Evolutionary conservation across 768 basidiomycete species (phyloP).

Genomic region (Gymnopilus junonius): DNA sequence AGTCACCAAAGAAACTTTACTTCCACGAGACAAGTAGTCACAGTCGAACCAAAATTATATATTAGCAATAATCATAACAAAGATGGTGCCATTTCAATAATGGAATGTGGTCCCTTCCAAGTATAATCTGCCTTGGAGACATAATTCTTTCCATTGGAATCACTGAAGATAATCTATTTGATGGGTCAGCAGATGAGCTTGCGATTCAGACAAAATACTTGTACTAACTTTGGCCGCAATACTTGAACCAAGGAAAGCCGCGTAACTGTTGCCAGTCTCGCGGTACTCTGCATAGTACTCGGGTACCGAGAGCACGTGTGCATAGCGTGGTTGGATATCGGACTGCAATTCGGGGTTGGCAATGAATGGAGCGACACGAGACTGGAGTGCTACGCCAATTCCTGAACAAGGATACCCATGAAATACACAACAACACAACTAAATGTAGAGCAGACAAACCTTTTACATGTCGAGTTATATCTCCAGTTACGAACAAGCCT

Average conservation of each 20-base stretch:
- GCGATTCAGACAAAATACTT: not conserved
- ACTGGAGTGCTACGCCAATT: conserved; percentile 70
- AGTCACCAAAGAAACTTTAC: too few species aligned
- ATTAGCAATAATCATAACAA: conserved; percentile 50
- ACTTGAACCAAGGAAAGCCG: conserved; percentile 80
- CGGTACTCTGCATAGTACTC: conserved; percentile 93
- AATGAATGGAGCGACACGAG: conserved; percentile 68
- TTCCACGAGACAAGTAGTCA: too few species aligned
- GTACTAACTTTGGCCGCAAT: conserved; percentile 80
- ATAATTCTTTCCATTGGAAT: conserved; percentile 66
- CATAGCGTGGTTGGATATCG: conserved; percentile 72
- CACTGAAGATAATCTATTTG: conserved; percentile 73
- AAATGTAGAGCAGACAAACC: conserved; percentile 43
- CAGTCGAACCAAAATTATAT: not conserved
- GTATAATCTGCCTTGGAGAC: conserved; percentile 83
- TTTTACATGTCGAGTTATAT: conserved; percentile 71
- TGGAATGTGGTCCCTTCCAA: conserved; percentile 69
- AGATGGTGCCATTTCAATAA: conserved; percentile 80
- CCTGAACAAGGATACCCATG: conserved; percentile 41
- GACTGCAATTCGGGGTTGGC: conserved; percentile 64
- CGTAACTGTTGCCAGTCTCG: conserved; percentile 81
- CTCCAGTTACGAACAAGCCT: conserved; percentile 82
- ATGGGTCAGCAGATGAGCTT: not conserved
- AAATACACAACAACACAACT: not conserved
- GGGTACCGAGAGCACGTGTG: conserved; percentile 69